These are phyloP conservation scores for Eucalyptus tenuipes DNA, from an alignment of 345 rosid genomes.

Conservation along the genomic window DNA sequence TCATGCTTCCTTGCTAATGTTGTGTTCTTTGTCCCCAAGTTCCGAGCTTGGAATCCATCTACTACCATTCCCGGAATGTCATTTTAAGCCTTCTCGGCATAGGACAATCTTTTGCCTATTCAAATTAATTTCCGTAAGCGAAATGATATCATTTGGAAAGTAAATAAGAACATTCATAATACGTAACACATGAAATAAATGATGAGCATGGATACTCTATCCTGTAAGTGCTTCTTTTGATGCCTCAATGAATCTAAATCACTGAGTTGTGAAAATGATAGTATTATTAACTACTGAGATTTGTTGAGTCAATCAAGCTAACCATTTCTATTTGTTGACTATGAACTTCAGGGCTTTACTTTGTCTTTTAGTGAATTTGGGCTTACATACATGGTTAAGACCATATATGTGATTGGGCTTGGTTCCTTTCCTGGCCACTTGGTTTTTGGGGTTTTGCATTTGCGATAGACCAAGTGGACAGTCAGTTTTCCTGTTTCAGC, in stretches of 20 bases:
- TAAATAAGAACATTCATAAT: background rate
- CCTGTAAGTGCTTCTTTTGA: background rate
- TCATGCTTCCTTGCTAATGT: background rate
- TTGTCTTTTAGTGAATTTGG: background rate
- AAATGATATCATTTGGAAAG: background rate
- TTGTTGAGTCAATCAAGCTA: background rate
- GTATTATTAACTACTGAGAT: background rate
- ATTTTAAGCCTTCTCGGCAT: background rate
- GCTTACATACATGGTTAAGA: background rate
- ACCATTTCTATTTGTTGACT: no score
- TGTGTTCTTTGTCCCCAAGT: background rate
- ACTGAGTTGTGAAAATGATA: background rate
- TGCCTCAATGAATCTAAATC: background rate
- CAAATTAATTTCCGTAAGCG: background rate
- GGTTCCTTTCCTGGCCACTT: background rate
- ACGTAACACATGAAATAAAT: background rate
- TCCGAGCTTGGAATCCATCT: background rate
- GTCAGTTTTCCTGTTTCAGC: background rate
- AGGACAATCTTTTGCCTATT: background rate
- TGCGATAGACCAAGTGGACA: background rate
- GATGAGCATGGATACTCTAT: background rate
- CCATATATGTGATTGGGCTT: background rate
- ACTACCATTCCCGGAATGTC: background rate
- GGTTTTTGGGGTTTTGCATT: background rate
- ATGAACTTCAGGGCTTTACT: background rate